Evolutionary conservation across 768 basidiomycete species (phyloP).

Genomic region (Russula brevipes): DNA sequence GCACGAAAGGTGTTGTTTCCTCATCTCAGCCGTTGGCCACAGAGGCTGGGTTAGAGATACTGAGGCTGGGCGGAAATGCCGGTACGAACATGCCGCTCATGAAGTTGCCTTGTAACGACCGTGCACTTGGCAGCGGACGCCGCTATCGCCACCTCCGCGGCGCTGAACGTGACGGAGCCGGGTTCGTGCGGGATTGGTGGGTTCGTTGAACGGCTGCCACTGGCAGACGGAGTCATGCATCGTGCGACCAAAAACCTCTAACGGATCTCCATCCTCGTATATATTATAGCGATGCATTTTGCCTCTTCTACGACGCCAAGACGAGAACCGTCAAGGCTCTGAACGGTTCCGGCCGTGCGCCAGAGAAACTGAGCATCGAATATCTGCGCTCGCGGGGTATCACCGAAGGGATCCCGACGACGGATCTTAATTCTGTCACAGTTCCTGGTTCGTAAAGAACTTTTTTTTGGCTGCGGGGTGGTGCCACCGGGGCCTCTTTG

Average conservation of each 20-base stretch:
- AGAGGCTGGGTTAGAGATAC: conserved; percentile 86
- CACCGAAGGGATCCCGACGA: conserved; percentile 66
- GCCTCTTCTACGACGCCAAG: conserved; percentile 84
- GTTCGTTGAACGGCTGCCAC: conserved; percentile 36
- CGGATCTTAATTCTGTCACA: conserved; percentile 86
- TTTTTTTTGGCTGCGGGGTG: neutral
- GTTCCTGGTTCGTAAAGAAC: conserved; percentile 57
- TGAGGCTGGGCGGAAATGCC: conserved; percentile 92
- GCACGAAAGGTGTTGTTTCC: conserved; percentile 63
- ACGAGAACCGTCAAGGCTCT: conserved; percentile 78
- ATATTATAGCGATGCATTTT: conserved; percentile 71
- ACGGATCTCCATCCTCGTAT: neutral
- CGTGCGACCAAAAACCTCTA: too few relatives aligned
- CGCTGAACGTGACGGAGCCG: conserved; percentile 87
- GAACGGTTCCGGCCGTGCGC: conserved; percentile 90
- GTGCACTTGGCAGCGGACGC: conserved; percentile 61
- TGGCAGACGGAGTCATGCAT: too few relatives aligned
- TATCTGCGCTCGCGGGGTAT: conserved; percentile 67
- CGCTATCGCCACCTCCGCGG: conserved; percentile 89
- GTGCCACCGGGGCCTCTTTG: conserved; percentile 1
- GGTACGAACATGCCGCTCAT: conserved; percentile 42
- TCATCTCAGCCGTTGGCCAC: conserved; percentile 89
- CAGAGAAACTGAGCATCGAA: conserved; percentile 71
- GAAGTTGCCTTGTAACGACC: neutral
- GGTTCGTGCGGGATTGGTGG: conserved; percentile 91